A percentile compares a stretch with the other conserved stretches of the same genome.
These are phyloP conservation scores for Pleurotus ostreatus DNA, from an alignment of 768 basidiomycete genomes.

Conservation along the genomic window DNA sequence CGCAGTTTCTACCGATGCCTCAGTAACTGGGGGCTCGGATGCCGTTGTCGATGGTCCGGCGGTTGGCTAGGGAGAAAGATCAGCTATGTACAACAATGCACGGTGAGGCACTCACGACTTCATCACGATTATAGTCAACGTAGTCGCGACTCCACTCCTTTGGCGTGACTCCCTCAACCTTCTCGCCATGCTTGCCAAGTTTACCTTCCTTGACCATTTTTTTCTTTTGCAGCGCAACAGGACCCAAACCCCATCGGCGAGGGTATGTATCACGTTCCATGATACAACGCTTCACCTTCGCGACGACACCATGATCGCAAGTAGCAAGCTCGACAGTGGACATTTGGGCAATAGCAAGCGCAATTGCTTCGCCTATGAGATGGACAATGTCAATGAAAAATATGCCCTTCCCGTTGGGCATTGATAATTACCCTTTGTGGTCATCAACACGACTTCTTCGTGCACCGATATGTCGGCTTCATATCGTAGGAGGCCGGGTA, in stretches of 20 bases:
- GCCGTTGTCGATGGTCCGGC: constrained; percentile 31
- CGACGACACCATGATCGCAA: constrained; percentile 97
- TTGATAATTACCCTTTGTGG: constrained; percentile 75
- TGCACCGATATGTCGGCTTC: constrained; percentile 91
- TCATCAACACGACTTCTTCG: constrained; percentile 98
- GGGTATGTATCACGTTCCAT: constrained; percentile 99
- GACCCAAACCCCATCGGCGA: constrained; percentile 97
- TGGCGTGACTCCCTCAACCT: constrained; percentile 83
- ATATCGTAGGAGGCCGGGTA: constrained; percentile 95
- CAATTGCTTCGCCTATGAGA: constrained; percentile 79
- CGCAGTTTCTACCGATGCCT: constrained; percentile 17
- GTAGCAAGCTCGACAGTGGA: constrained; percentile 97
- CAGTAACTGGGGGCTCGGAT: constrained; percentile 18
- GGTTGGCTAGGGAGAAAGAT: constrained; percentile 28
- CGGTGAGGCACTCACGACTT: constrained; percentile 20
- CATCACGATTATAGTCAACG: constrained; percentile 83
- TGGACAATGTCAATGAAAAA: constrained; percentile 8
- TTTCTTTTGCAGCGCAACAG: constrained; percentile 95
- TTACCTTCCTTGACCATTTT: constrained; percentile 98
- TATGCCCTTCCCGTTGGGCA: not conserved
- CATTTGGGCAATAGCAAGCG: constrained; percentile 95
- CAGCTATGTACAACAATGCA: not conserved
- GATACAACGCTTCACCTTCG: constrained; percentile 98
- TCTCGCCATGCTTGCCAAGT: constrained; percentile 92
- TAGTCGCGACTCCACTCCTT: constrained; percentile 90